These are phyloP conservation scores for Physaria fendleri DNA, from an alignment of 345 rosid genomes.

Conservation along the genomic window DNA sequence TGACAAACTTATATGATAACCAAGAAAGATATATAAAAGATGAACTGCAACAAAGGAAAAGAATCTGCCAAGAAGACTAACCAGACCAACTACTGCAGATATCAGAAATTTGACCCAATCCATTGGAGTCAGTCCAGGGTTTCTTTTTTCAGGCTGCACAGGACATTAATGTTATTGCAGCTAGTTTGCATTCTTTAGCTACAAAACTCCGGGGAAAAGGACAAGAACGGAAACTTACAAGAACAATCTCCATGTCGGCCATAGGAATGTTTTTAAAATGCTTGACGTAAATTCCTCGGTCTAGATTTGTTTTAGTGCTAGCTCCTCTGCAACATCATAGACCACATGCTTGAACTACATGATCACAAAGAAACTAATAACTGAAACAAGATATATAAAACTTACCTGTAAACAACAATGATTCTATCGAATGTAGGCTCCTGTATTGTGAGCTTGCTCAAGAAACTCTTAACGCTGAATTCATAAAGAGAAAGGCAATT, in stretches of 20 bases:
- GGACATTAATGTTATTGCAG: conserved; percentile 5
- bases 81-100: conserved; percentile 92
- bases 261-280: conserved; percentile 98
- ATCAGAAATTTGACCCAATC: conserved; percentile 92
- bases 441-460: conserved; percentile 71
- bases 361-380: conserved; percentile 5
- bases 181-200: background rate
- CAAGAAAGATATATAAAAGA: background rate
- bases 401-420: conserved; percentile 84
- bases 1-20: conserved; percentile 5
- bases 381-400: conserved; percentile 11
- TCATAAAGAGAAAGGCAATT: conserved; percentile 18
- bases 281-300: conserved; percentile 72
- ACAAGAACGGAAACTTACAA: conserved; percentile 51
- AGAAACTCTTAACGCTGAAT: conserved; percentile 52
- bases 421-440: conserved; percentile 96
- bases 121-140: conserved; percentile 95
- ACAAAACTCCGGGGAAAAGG: conserved; percentile 6
- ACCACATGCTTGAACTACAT: conserved; percentile 10
- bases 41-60: background rate
- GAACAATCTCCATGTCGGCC: conserved; percentile 99
- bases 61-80: no score
- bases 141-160: conserved; percentile 94
- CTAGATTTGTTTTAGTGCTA: conserved; percentile 44
- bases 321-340: conserved; percentile 50